Percentiles rank a stretch among this genome's conserved stretches.
Conservation (phyloP, 805 yeast species). For the Kockiozyma suomiensis region DNA sequence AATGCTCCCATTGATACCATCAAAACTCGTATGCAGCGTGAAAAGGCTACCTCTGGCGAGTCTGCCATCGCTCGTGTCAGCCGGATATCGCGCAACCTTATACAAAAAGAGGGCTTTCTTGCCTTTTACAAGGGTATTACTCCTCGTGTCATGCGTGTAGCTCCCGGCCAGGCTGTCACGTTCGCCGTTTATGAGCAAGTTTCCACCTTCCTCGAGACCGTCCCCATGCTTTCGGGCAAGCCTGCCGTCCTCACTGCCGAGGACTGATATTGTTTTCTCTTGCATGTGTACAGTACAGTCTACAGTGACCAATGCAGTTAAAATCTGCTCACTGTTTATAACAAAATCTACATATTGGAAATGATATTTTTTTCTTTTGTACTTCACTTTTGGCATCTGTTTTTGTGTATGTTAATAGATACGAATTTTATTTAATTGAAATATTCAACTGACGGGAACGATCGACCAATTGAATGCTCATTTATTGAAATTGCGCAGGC, state of each 20-base stretch:
- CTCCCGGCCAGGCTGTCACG: slow-evolving; percentile 99
- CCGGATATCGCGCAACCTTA: slow-evolving; percentile 76
- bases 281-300: not conserved
- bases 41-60: slow-evolving; percentile 62
- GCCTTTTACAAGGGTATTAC: slow-evolving; percentile 97
- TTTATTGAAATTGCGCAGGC: not conserved
- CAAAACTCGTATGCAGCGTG: slow-evolving; percentile 94
- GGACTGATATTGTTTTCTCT: slow-evolving; percentile 1
- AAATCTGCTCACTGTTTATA: no score
- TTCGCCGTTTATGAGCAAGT: slow-evolving; percentile 94
- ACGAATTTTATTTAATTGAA: not conserved
- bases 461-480: not conserved
- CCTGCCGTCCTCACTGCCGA: slow-evolving; percentile 24
- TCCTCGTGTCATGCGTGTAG: slow-evolving; percentile 98
- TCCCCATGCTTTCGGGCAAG: slow-evolving; percentile 25
- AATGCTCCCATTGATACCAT: slow-evolving; percentile 97
- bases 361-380: not conserved
- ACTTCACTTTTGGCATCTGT: no score
- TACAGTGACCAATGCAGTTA: no score
- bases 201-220: slow-evolving; percentile 59
- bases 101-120: slow-evolving; percentile 84
- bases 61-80: slow-evolving; percentile 76
- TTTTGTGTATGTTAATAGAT: not conserved
- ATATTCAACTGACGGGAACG: no score
- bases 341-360: no score